Base-by-base conservation (phyloP, 441 rosid genomes). In the Daphne laureola region DNA sequence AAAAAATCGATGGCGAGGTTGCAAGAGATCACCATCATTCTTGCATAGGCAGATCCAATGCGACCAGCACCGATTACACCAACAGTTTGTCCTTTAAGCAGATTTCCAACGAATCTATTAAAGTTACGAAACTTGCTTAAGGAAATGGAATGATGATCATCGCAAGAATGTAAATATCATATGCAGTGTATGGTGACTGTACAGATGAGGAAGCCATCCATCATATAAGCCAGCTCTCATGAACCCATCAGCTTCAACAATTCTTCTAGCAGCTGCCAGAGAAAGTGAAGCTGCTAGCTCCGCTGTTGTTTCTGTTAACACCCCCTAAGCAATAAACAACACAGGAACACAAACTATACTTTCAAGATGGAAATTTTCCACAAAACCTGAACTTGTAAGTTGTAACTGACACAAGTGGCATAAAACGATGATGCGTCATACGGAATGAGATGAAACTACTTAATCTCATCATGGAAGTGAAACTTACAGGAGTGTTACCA, bases 1-100 rank as follows among this genome's bases (percentile, higher is more conserved):
- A 15, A 17, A 45, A 44, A 17, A 38, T 49, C 27, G 14, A 46
- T 42, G 14, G 23, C n/a, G 58, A 31, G 38, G 11, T 9, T 31
- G 38, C 9, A 7, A 48, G 52, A 54, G n/a, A n/a, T 55, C 73
- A 84, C 98, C 98, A 91, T 91, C 95, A 87, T 91, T 74, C 95
- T 80, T 45, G 96, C 96, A 67, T 91, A 91, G 15, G 97, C 88
- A 53, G 95, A 88, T 48, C 96, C 96, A 13, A 92, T 92, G 57
- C 94, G 94, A 55, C 98, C 96, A 55, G 95, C 96, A 54, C 96
- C 97, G 64, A 89, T 89, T 50, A 92, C 98, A 60, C 97, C 98
- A 58, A 92, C 88, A 48, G 97, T 89, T 61, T 89, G 97, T 52
- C 98, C 98, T 77, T 89, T 89, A 56, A 92, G 96, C 67, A 92